Evolutionary conservation across 805 yeast genomes (phyloP).

Genomic region (Vanderwaltozyma verrucispora): DNA sequence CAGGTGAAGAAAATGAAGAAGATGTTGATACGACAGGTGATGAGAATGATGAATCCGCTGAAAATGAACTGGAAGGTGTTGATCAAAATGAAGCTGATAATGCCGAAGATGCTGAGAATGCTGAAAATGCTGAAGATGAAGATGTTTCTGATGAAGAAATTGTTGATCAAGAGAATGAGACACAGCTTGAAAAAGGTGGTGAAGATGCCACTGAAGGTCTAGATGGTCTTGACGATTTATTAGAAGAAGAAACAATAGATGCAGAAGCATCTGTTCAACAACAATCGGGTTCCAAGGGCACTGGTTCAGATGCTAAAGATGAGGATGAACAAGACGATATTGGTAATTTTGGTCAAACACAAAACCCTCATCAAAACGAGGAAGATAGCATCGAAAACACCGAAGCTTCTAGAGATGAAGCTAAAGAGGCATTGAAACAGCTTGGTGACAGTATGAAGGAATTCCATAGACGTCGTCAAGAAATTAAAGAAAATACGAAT

Average conservation of each 20-base stretch:
- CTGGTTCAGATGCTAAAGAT: constrained; percentile 47
- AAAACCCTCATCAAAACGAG: constrained; percentile 34
- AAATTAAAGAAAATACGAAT: constrained; percentile 59
- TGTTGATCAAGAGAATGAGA: constrained; percentile 23
- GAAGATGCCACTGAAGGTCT: constrained; percentile 43
- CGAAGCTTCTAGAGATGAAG: constrained; percentile 53
- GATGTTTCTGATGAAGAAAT: constrained; percentile 22
- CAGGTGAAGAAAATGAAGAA: constrained; percentile 24
- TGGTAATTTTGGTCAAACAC: constrained; percentile 54
- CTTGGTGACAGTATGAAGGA: constrained; percentile 88
- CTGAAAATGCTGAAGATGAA: constrained; percentile 21
- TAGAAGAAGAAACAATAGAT: constrained; percentile 39
- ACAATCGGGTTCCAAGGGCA: constrained; percentile 48
- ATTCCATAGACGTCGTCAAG: constrained; percentile 82
- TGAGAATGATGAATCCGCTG: constrained; percentile 80
- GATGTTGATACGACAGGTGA: constrained; percentile 28
- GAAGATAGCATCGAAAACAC: constrained; percentile 32
- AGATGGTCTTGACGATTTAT: constrained; percentile 38
- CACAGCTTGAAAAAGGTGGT: constrained; percentile 29
- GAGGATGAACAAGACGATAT: constrained; percentile 51
- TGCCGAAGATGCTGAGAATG: constrained; percentile 21
- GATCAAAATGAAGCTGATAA: constrained; percentile 9
- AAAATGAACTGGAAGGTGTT: constrained; percentile 31
- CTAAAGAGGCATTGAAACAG: constrained; percentile 70
- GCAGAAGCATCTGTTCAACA: constrained; percentile 51